A percentile compares a stretch with the other conserved stretches of the same genome.
Conservation (phyloP, 108 stramenopile species). For the Halocafeteria seosinensis region DNA sequence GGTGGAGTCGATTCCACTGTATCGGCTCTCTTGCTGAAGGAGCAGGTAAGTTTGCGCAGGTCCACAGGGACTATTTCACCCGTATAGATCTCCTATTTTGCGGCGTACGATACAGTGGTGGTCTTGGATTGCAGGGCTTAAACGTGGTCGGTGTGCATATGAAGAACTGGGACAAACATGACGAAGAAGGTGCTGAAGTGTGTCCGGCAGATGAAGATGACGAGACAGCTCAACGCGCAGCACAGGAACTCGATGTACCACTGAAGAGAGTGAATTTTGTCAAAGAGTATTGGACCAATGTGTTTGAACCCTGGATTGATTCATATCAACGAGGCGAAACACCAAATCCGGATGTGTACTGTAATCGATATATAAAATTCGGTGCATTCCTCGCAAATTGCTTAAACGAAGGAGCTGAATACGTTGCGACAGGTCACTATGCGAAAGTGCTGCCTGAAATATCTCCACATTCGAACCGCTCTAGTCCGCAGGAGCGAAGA, state of each 20-base stretch:
- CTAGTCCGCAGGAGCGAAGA: constrained; percentile 22
- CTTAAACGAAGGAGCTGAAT: constrained; percentile 9
- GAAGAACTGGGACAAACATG: constrained; percentile 33
- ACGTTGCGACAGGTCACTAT: constrained; percentile 78
- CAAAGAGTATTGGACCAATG: constrained; percentile 68
- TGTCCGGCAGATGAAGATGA: constrained; percentile 51
- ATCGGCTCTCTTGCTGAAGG: constrained; percentile 51
- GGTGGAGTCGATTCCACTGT: constrained; percentile 92
- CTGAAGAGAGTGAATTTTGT: constrained; percentile 53
- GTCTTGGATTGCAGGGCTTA: constrained; percentile 11
- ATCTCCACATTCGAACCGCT: no score
- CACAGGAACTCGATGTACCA: constrained; percentile 51
- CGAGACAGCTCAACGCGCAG: constrained; percentile 57
- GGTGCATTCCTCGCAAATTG: constrained; percentile 52
- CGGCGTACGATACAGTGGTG: not conserved
- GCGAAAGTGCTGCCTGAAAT: no score
- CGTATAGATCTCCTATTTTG: no score
- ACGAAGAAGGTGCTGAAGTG: constrained; percentile 18
- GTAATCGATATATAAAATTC: constrained; percentile 81
- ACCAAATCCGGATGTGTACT: constrained; percentile 75
- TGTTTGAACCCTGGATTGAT: constrained; percentile 67
- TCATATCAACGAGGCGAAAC: constrained; percentile 30
- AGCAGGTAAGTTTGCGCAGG: not conserved
- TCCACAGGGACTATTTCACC: no score
- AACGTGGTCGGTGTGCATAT: constrained; percentile 33